Conservation (phyloP, 1,284 basidiomycete genomes). For the Leccinum fuscescens region DNA sequence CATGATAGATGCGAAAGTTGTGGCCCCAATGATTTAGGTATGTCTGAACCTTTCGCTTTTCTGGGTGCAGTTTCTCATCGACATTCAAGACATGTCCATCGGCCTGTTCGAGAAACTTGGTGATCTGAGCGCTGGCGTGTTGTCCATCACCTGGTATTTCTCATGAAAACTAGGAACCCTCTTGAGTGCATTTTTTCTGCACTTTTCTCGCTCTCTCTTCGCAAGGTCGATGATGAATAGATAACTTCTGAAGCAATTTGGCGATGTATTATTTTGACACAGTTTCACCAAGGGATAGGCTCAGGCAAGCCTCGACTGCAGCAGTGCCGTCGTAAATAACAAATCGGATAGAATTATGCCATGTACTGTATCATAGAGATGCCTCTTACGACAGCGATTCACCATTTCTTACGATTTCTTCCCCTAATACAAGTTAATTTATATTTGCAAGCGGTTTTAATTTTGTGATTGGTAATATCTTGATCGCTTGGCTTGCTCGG, state of each 20-base stretch:
- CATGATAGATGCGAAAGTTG: conserved; percentile 51
- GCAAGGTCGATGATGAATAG: conserved; percentile 10
- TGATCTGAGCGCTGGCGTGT: conserved; percentile 39
- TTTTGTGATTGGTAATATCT: not conserved
- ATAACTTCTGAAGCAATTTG: conserved; percentile 11
- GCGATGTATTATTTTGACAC: conserved; percentile 20
- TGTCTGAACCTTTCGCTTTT: conserved; percentile 12
- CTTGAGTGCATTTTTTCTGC: conserved; percentile 19
- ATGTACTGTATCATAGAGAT: conserved; percentile 23
- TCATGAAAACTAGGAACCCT: conserved; percentile 39
- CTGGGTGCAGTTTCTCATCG: conserved; percentile 3
- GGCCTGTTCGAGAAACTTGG: conserved; percentile 45
- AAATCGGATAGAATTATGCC: conserved; percentile 17
- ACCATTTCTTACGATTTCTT: conserved; percentile 1
- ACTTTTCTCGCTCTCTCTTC: conserved; percentile 1
- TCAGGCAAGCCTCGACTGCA: conserved; percentile 25
- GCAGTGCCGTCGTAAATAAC: conserved; percentile 5
- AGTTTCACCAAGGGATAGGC: conserved; percentile 14
- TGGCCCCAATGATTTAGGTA: conserved; percentile 45
- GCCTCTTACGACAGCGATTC: conserved; percentile 11
- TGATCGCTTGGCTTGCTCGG: conserved; percentile 5
- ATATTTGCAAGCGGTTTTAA: not conserved
- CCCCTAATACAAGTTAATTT: conserved; percentile 4
- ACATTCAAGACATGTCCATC: conserved; percentile 52
- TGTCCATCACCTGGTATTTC: conserved; percentile 54